Evolutionary conservation across 2,329 filamentous ascomycete species (phyloP).

Genomic region (Diaporthe sp.): DNA sequence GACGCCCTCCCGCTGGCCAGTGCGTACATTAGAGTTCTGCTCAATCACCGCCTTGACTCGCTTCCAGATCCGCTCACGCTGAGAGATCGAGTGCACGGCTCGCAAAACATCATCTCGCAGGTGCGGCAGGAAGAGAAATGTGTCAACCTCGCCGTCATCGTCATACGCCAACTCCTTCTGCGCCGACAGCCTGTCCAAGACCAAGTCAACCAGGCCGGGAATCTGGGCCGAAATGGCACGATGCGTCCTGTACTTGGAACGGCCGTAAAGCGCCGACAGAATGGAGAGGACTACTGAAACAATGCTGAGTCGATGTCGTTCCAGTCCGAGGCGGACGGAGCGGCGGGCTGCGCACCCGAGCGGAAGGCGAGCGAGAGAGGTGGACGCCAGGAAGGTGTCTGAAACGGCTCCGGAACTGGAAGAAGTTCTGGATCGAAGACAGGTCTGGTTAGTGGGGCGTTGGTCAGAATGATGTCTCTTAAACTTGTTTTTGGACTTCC

Average conservation of each 20-base stretch:
- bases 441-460: slow-evolving; percentile 86
- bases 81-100: slow-evolving; percentile 80
- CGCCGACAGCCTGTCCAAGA: slow-evolving; percentile 83
- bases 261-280: slow-evolving; percentile 71
- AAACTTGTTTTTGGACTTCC: slow-evolving; percentile 47
- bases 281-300: slow-evolving; percentile 69
- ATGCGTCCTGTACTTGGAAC: slow-evolving; percentile 72
- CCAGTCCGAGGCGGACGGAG: slow-evolving; percentile 84
- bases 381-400: slow-evolving; percentile 79
- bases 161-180: slow-evolving; percentile 86
- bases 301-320: slow-evolving; percentile 90
- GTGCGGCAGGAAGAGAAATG: slow-evolving; percentile 89
- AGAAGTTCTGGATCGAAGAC: slow-evolving; percentile 79
- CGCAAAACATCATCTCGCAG: slow-evolving; percentile 91
- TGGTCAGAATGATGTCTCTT: slow-evolving; percentile 50
- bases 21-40: slow-evolving; percentile 92
- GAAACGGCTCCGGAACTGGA: slow-evolving; percentile 72
- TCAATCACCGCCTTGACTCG: slow-evolving; percentile 89
- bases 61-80: slow-evolving; percentile 87
- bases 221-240: slow-evolving; percentile 78
- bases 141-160: slow-evolving; percentile 78
- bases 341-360: slow-evolving; percentile 85
- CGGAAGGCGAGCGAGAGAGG: slow-evolving; percentile 92
- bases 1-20: slow-evolving; percentile 75
- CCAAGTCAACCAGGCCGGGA: slow-evolving; percentile 87